These are phyloP conservation scores for Podospora comata DNA, from an alignment of 495 filamentous ascomycete species.

Conservation along the genomic window DNA sequence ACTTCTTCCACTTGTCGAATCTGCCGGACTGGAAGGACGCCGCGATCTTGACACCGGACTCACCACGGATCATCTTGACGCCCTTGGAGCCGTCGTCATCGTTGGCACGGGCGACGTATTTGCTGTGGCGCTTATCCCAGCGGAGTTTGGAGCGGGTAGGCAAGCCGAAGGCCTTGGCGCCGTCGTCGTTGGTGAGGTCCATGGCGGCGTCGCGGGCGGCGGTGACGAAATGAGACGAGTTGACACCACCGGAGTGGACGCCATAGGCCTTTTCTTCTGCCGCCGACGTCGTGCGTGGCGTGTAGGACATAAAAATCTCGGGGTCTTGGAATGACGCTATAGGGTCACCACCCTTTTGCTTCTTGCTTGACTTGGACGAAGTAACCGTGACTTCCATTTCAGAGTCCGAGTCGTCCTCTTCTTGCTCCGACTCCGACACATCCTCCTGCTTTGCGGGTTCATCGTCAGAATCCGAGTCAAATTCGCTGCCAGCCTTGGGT, in stretches of 20 bases:
- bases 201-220: slow-evolving; percentile 80
- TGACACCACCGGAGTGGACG: slow-evolving; percentile 69
- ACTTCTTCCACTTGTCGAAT: slow-evolving; percentile 86
- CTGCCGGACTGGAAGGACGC: slow-evolving; percentile 88
- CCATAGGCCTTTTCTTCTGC: slow-evolving; percentile 90
- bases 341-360: slow-evolving; percentile 27
- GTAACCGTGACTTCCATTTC: slow-evolving; percentile 85
- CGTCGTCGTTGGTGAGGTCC: slow-evolving; percentile 86
- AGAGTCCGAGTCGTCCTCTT: slow-evolving; percentile 64
- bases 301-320: slow-evolving; percentile 96
- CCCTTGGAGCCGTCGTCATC: slow-evolving; percentile 92
- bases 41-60: slow-evolving; percentile 93
- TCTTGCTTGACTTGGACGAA: slow-evolving; percentile 51
- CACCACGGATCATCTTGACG: slow-evolving; percentile 77
- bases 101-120: slow-evolving; percentile 86
- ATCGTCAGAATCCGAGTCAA: slow-evolving; percentile 33
- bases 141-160: slow-evolving; percentile 70
- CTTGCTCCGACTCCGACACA: slow-evolving; percentile 39
- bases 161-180: slow-evolving; percentile 68
- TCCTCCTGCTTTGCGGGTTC: slow-evolving; percentile 45
- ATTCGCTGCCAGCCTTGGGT: slow-evolving; percentile 14
- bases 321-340: slow-evolving; percentile 65
- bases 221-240: slow-evolving; percentile 70
- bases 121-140: slow-evolving; percentile 96
- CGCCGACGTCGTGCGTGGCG: slow-evolving; percentile 66